phyloP scores from a whole-genome alignment of 2,329 filamentous ascomycete genomes.

The Teratosphaeria nubilosa region DNA sequence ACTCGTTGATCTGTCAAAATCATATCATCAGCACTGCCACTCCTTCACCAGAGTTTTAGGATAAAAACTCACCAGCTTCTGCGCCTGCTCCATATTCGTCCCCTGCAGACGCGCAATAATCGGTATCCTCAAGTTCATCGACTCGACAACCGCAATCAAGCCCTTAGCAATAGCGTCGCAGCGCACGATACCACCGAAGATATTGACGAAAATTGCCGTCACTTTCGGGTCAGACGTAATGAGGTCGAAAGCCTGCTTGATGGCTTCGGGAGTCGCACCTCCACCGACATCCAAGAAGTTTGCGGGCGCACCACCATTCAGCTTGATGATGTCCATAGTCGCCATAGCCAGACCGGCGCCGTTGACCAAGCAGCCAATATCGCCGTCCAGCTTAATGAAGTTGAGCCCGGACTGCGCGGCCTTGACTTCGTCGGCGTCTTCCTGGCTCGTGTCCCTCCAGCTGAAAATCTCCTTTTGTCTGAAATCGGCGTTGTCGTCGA shows the following conservation, averaged over 20 bases:
- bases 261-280: conserved; percentile 91
- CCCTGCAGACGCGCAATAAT: conserved; percentile 96
- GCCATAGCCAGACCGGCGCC: conserved; percentile 98
- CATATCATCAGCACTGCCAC: neutral
- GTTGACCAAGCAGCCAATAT: conserved; percentile 98
- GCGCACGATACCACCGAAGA: conserved; percentile 96
- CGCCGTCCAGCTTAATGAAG: conserved; percentile 99
- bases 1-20: conserved; percentile 63
- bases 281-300: conserved; percentile 99
- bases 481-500: conserved; percentile 98
- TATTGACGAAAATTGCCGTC: conserved; percentile 98
- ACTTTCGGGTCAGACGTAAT: conserved; percentile 98
- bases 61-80: conserved; percentile 46
- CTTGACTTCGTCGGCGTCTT: conserved; percentile 95
- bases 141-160: conserved; percentile 86
- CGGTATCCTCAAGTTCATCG: conserved; percentile 90
- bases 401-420: conserved; percentile 89
- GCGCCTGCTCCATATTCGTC: conserved; percentile 93
- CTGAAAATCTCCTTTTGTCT: conserved; percentile 92
- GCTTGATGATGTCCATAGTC: conserved; percentile 99
- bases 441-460: conserved; percentile 89
- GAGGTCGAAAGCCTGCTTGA: conserved; percentile 94
- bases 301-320: conserved; percentile 89
- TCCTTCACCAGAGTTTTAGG: neutral
- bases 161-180: conserved; percentile 96